Base-by-base conservation (phyloP, 2,329 filamentous ascomycete genomes). In the Tolypocladium album region DNA sequence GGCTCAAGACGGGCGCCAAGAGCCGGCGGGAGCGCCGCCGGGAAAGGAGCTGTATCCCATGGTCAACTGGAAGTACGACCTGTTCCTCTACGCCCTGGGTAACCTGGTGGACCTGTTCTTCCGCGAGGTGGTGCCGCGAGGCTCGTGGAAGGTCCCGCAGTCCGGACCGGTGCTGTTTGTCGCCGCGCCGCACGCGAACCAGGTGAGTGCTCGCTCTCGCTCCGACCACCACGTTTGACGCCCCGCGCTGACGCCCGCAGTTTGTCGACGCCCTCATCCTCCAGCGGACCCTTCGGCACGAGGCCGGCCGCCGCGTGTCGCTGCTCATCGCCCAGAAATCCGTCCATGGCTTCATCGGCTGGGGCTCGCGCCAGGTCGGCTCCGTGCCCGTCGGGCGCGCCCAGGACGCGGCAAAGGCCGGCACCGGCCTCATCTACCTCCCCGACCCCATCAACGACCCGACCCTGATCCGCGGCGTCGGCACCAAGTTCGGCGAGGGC, bases 91-190 rank as follows among this genome's bases (percentile, higher is more conserved):
- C 82, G 81, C 81, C 56, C 88, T 92, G 71, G 89, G 88, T 50
- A 84, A 97, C 64, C 81, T 97, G 58, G 87, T 95, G 65, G 94
- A 99, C 75, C 86, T 97, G 66, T 99, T 99, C 84, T 99, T 99
- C 79, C 88, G 94, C 67, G 94, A 99, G 76, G 91, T 99, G 20
- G 92, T 97, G 72, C 94, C 94, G 15, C 85, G 94, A 65, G 92
- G 92, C 66, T 90, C 92, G 64, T 99, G 94, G 92, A 93, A 92
- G 74, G 89, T 99, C 53, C 94, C 94, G 53, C 86, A 88, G 68
- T 83, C 85, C 64, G 94, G 92, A 0, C 92, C 94, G 1, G 85
- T 99, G 64, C 90, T 99, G 61, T 94, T 99, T 69, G 94, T 99
- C 66, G 94, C 92, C 53, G 94, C 93, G 59, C 94, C 94, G 65